These are phyloP conservation scores for Crithidia fasciculata DNA, from an alignment of 208 protist species.

Conservation along the genomic window DNA sequence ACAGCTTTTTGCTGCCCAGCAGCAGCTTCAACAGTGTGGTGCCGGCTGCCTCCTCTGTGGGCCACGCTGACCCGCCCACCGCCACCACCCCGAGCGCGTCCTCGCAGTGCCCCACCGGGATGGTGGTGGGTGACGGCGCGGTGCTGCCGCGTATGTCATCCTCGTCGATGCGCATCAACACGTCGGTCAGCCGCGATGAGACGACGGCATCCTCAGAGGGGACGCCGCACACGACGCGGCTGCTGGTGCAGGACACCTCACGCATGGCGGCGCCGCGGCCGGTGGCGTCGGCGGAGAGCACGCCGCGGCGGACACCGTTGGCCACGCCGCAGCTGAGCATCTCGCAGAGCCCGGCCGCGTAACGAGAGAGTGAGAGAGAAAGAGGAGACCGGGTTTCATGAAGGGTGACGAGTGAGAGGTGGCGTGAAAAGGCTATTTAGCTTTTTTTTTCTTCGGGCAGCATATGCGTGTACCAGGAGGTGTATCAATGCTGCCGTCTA, in stretches of 20 bases:
- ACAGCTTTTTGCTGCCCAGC: constrained; percentile 25
- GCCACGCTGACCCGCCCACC: not conserved
- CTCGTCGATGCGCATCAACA: constrained; percentile 15
- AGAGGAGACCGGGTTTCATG: no score
- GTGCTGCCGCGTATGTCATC: not conserved
- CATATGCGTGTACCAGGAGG: no score
- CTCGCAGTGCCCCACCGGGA: not conserved
- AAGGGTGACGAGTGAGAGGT: no score
- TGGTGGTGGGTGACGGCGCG: constrained; percentile 5
- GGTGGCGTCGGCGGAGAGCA: constrained; percentile 38
- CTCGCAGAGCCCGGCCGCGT: constrained; percentile 3
- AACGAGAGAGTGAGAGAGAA: not conserved
- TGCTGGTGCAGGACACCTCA: constrained; percentile 55
- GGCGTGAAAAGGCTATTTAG: not conserved
- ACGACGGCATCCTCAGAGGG: constrained; percentile 23
- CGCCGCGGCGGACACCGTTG: constrained; percentile 26
- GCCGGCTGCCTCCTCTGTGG: not conserved
- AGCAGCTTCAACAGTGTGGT: constrained; percentile 12
- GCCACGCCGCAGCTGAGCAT: constrained; percentile 13
- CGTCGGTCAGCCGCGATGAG: constrained; percentile 18
- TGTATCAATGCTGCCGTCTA: no score
- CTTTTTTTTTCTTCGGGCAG: not conserved
- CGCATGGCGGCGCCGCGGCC: constrained; percentile 53
- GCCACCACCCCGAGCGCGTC: not conserved
- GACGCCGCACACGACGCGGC: constrained; percentile 25